Conservation (phyloP, 192 early-diverging fungal species). For the Podila minutissima region DNA sequence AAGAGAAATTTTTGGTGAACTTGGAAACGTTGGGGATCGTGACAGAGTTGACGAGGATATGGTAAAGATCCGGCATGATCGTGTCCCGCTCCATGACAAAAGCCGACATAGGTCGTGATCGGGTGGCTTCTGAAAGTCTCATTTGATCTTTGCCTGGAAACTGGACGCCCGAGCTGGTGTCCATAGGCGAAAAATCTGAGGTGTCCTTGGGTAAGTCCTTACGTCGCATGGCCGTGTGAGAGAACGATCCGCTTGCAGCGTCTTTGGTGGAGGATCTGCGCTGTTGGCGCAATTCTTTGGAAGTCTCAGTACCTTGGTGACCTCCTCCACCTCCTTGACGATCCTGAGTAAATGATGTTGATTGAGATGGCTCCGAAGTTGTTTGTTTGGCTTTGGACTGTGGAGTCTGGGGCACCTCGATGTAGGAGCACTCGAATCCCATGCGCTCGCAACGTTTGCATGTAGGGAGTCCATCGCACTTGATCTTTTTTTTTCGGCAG, state of each 20-base stretch:
- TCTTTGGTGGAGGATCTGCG: conserved; percentile 24
- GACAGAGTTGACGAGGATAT: conserved; percentile 40
- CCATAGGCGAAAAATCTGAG: conserved; percentile 2
- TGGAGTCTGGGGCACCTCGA: conserved; percentile 36
- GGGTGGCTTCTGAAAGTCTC: background rate
- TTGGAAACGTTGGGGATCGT: conserved; percentile 34
- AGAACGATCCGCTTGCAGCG: conserved; percentile 25
- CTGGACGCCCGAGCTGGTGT: background rate
- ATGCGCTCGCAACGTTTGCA: conserved; percentile 49
- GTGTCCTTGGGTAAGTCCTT: conserved; percentile 1
- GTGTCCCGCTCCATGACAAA: conserved; percentile 21
- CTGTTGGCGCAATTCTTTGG: conserved; percentile 30
- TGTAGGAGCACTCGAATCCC: conserved; percentile 47
- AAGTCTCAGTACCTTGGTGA: background rate
- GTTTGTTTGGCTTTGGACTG: conserved; percentile 7
- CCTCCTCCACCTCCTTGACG: background rate
- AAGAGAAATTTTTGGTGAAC: background rate
- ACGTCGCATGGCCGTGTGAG: conserved; percentile 11
- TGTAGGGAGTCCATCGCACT: conserved; percentile 54
- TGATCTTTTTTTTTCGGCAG: conserved; percentile 55
- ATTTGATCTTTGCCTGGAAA: background rate
- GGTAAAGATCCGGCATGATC: conserved; percentile 39
- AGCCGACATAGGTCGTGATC: background rate
- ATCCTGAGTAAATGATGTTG: background rate
- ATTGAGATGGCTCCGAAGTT: background rate